phyloP scores from a whole-genome alignment of 345 rosid species.

The Brassica incana region DNA sequence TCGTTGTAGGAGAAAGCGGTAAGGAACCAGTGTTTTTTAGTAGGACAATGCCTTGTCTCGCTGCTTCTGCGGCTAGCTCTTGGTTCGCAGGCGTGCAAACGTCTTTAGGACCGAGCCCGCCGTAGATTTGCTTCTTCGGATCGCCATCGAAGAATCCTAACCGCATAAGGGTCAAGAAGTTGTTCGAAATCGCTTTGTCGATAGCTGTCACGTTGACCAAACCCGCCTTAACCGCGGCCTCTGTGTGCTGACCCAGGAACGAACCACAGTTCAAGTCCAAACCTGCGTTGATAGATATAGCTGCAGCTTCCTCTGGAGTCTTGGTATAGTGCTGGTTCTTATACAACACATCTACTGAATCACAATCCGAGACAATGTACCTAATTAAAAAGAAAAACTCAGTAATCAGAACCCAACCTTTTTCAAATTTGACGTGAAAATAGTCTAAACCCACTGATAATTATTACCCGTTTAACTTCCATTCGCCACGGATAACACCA shows the following conservation, averaged over 20 bases:
- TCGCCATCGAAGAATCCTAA: slow-evolving; percentile 94
- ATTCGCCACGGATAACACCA: slow-evolving; percentile 73
- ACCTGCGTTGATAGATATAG: slow-evolving; percentile 68
- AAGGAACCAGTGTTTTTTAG: slow-evolving; percentile 69
- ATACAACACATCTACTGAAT: slow-evolving; percentile 67
- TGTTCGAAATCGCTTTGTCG: slow-evolving; percentile 70
- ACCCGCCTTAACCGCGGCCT: slow-evolving; percentile 70
- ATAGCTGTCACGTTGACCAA: slow-evolving; percentile 56
- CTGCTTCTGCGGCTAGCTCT: slow-evolving; percentile 82
- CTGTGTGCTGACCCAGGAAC: slow-evolving; percentile 75
- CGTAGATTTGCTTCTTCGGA: slow-evolving; percentile 71
- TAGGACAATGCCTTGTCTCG: slow-evolving; percentile 93
- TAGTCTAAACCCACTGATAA: neutral
- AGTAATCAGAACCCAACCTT: neutral
- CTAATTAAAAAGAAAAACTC: slow-evolving; percentile 38
- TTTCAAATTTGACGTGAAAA: neutral
- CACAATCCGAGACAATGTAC: slow-evolving; percentile 89
- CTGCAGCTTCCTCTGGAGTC: slow-evolving; percentile 92
- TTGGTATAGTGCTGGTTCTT: slow-evolving; percentile 73
- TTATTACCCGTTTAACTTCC: slow-evolving; percentile 89
- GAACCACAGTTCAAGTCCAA: slow-evolving; percentile 83
- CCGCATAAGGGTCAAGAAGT: slow-evolving; percentile 79
- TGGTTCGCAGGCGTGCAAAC: slow-evolving; percentile 72
- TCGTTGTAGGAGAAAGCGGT: slow-evolving; percentile 64
- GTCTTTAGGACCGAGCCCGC: slow-evolving; percentile 72